Percentiles rank a stretch among this genome's conserved stretches.
Evolutionary conservation across 2,329 filamentous ascomycete species (phyloP).

Genomic region (Penicillium palitans): DNA sequence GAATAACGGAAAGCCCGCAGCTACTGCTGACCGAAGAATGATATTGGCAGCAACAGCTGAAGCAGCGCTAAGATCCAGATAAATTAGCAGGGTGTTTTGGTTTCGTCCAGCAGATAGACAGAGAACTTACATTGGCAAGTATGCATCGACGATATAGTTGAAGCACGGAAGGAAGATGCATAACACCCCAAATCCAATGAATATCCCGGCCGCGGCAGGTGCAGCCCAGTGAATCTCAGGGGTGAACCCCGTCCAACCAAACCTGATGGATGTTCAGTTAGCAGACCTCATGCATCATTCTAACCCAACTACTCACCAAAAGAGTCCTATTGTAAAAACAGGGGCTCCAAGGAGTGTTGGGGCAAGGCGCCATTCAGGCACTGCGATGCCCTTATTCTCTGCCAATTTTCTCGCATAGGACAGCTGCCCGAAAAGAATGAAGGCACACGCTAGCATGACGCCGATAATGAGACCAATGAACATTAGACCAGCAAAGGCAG

Average conservation of each 20-base stretch:
- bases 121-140: slow-evolving; percentile 37
- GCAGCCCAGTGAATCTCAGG: slow-evolving; percentile 29
- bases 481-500: slow-evolving; percentile 31
- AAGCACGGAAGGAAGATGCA: slow-evolving; percentile 34
- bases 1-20: slow-evolving; percentile 37
- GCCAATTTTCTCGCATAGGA: slow-evolving; percentile 27
- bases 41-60: slow-evolving; percentile 38
- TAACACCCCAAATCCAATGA: slow-evolving; percentile 31
- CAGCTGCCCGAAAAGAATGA: slow-evolving; percentile 28
- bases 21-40: slow-evolving; percentile 34
- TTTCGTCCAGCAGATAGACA: not conserved
- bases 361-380: slow-evolving; percentile 33
- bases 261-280: slow-evolving; percentile 18
- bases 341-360: slow-evolving; percentile 31
- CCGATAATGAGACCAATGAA: slow-evolving; percentile 35
- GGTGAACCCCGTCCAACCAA: slow-evolving; percentile 34
- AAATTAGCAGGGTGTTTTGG: not conserved
- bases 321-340: slow-evolving; percentile 35
- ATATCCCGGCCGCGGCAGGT: slow-evolving; percentile 24
- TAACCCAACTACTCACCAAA: slow-evolving; percentile 28
- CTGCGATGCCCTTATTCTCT: slow-evolving; percentile 21
- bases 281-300: not conserved
- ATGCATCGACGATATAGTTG: slow-evolving; percentile 39
- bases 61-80: slow-evolving; percentile 27
- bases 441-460: slow-evolving; percentile 16